Evolutionary conservation across 2,329 filamentous ascomycete species (phyloP).

Genomic region (Aspergillus fumigatiaffinis): DNA sequence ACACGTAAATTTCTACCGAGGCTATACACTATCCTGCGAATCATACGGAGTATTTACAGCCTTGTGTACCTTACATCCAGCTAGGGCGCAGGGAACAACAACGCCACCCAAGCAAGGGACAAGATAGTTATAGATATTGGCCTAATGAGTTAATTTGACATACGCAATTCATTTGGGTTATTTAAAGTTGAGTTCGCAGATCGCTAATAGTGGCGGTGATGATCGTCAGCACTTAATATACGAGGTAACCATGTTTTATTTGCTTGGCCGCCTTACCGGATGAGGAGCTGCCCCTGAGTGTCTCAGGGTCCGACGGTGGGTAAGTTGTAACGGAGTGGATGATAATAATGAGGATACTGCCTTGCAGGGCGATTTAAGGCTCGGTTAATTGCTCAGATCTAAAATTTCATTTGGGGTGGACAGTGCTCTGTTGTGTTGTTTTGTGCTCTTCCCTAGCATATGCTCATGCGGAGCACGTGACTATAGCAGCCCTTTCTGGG

Average conservation of each 20-base stretch:
- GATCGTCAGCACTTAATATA: not conserved
- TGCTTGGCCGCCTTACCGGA: not conserved
- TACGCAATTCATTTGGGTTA: not conserved
- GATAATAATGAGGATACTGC: not conserved
- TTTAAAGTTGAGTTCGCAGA: not conserved
- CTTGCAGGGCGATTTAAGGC: not conserved
- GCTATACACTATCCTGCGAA: too few species aligned
- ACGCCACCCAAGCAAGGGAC: not conserved
- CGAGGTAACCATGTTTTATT: too few species aligned
- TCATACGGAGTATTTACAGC: too few species aligned
- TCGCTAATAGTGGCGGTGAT: not conserved
- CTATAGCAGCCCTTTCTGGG: not conserved
- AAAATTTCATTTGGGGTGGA: not conserved
- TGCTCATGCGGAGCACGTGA: not conserved
- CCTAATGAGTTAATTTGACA: not conserved
- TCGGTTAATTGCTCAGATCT: not conserved
- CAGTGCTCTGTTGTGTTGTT: not conserved
- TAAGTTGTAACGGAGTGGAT: not conserved
- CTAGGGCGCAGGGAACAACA: not conserved
- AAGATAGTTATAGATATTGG: too few species aligned
- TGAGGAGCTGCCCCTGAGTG: too few species aligned
- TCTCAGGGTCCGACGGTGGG: too few species aligned
- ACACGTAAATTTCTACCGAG: not conserved
- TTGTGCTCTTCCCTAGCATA: too few species aligned
- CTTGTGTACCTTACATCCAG: not conserved